A percentile compares a stretch with the other conserved stretches of the same genome.
Conservation (phyloP, 352 stramenopile genomes). For the Hyaloperonospora arabidopsidis region DNA sequence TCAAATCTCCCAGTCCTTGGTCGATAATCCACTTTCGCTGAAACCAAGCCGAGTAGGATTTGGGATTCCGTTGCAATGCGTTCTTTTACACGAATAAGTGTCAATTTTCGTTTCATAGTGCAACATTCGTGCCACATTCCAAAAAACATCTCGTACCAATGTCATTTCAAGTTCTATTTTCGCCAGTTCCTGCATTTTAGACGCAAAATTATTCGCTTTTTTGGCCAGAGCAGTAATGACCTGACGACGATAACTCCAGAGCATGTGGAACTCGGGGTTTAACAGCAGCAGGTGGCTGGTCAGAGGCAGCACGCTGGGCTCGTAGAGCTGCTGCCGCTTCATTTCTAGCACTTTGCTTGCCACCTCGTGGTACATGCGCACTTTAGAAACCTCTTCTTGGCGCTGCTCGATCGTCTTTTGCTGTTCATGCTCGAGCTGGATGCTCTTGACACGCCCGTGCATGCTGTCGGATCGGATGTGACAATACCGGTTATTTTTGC, state of each 20-base stretch:
- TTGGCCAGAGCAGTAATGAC: constrained; percentile 55
- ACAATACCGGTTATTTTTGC: too few species aligned
- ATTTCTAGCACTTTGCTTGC: constrained; percentile 59
- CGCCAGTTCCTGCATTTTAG: constrained; percentile 40
- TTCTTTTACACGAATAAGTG: constrained; percentile 38
- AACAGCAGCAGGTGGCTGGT: constrained; percentile 90
- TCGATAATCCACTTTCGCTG: constrained; percentile 83
- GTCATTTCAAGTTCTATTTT: constrained; percentile 88
- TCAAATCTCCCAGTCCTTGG: constrained; percentile 49
- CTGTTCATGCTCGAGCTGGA: constrained; percentile 64
- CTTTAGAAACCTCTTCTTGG: constrained; percentile 50
- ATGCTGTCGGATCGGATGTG: constrained; percentile 18
- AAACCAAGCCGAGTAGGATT: constrained; percentile 93
- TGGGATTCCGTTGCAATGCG: constrained; percentile 92
- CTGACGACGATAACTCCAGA: constrained; percentile 96
- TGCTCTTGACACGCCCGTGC: constrained; percentile 71
- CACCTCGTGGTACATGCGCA: constrained; percentile 75
- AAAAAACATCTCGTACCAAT: constrained; percentile 11
- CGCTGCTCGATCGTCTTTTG: constrained; percentile 55
- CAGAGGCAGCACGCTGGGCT: constrained; percentile 61
- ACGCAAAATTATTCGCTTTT: constrained; percentile 18
- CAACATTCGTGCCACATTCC: neutral
- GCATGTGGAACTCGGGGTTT: constrained; percentile 94
- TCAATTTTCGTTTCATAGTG: neutral
- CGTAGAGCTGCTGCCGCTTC: constrained; percentile 41